A percentile compares a stretch with the other conserved stretches of the same genome.
Conservation (phyloP, 2,329 filamentous ascomycete species). For the Curvularia sp. region DNA sequence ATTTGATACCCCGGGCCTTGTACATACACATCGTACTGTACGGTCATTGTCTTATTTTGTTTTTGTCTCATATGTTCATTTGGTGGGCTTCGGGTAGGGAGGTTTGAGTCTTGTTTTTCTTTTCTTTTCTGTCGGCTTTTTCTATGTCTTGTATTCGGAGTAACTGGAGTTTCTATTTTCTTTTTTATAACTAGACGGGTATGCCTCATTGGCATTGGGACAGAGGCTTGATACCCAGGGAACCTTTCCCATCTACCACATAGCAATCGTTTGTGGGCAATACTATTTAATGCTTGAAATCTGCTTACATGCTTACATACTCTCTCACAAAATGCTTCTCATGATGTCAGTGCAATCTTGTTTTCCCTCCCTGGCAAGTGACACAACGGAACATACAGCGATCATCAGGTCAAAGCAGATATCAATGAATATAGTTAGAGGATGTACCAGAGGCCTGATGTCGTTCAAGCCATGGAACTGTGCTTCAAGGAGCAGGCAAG, state of each 20-base stretch:
- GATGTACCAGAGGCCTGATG: constrained; percentile 37
- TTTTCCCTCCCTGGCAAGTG: background rate
- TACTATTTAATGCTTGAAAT: background rate
- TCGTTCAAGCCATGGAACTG: constrained; percentile 30
- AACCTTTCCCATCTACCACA: background rate
- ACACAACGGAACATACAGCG: background rate
- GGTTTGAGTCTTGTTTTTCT: too few relatives aligned
- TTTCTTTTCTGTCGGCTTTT: background rate
- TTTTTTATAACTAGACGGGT: constrained; percentile 5
- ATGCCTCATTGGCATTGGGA: constrained; percentile 11
- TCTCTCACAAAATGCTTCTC: background rate
- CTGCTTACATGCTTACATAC: background rate
- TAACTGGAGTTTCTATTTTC: constrained; percentile 2
- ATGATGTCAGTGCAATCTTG: background rate
- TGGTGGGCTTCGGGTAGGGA: background rate
- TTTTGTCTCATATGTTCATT: background rate
- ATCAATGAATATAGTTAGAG: background rate
- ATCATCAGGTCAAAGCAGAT: background rate
- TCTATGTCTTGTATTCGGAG: background rate
- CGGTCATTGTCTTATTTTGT: constrained; percentile 1
- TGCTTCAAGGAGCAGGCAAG: constrained; percentile 34
- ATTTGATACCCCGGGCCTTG: constrained; percentile 16
- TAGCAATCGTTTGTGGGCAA: background rate
- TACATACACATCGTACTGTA: constrained; percentile 1
- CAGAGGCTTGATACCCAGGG: constrained; percentile 9